These are phyloP conservation scores for Trichoderma atrobrunneum DNA, from an alignment of 2,329 filamentous ascomycete genomes.

Conservation along the genomic window DNA sequence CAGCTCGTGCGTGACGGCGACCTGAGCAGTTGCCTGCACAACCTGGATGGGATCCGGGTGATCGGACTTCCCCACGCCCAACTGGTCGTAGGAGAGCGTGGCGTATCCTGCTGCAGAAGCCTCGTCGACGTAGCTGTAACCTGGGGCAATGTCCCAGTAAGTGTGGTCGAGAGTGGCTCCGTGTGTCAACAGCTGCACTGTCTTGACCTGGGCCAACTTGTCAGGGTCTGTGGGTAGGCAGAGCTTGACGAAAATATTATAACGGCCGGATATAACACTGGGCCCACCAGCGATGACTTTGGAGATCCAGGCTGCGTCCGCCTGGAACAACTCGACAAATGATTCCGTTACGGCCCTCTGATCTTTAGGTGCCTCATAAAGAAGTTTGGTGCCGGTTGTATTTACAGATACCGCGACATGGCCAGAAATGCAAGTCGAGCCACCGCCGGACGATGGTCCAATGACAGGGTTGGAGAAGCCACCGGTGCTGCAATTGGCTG, in stretches of 20 bases:
- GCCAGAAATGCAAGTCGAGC: slow-evolving; percentile 8
- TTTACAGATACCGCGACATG: background rate
- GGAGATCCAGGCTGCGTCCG: background rate
- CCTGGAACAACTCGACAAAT: background rate
- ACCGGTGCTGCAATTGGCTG: background rate
- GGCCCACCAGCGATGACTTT: background rate
- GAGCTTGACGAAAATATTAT: slow-evolving; percentile 2
- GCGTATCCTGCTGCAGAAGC: background rate
- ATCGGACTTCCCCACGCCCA: background rate
- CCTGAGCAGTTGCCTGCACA: background rate
- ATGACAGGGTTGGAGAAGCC: background rate
- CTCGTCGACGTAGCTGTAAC: slow-evolving; percentile 2
- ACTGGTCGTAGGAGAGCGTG: slow-evolving; percentile 4
- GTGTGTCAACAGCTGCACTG: slow-evolving; percentile 1
- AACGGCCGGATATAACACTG: background rate
- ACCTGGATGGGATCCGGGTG: background rate
- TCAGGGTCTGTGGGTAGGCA: background rate
- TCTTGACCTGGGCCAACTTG: background rate
- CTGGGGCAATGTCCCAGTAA: background rate
- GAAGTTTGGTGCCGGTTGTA: background rate
- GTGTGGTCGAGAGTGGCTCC: slow-evolving; percentile 7
- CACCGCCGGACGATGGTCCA: background rate
- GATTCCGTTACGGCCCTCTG: background rate
- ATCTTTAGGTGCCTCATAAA: background rate
- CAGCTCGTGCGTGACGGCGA: background rate